Percentiles rank a stretch among this genome's conserved stretches.
Conservation (phyloP, 73 alveolate species). For the Paramecium primaurelia region DNA sequence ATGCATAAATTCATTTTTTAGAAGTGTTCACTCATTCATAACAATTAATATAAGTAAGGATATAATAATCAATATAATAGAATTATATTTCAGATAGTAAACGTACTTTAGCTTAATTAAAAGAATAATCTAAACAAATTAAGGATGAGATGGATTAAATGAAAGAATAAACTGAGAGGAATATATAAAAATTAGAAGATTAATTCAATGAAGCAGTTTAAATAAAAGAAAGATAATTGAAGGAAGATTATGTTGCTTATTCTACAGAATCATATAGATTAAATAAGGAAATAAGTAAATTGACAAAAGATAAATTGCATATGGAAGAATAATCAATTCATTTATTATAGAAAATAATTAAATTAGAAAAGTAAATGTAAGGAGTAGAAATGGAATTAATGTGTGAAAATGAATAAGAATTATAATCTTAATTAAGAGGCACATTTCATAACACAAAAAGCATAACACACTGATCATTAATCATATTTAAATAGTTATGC, state of each 20-base stretch:
- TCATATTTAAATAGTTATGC: constrained; percentile 19
- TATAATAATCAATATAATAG: not conserved
- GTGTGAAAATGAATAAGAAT: constrained; percentile 27
- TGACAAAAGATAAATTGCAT: constrained; percentile 12
- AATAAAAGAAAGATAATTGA: not conserved
- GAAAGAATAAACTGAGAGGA: not conserved
- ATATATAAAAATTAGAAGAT: not conserved
- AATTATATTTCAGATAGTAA: constrained; percentile 1
- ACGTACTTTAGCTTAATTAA: not conserved
- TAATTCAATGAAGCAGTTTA: not conserved
- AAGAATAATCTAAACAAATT: not conserved
- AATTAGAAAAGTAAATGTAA: not conserved
- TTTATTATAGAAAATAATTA: not conserved
- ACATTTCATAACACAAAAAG: constrained; percentile 27
- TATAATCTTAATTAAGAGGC: constrained; percentile 8
- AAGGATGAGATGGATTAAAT: constrained; percentile 10
- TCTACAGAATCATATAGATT: constrained; percentile 36
- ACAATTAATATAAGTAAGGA: not conserved
- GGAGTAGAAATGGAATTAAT: constrained; percentile 36
- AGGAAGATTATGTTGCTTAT: constrained; percentile 22
- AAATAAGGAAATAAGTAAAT: constrained; percentile 34
- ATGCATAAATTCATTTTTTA: constrained; percentile 35
- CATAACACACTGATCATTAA: constrained; percentile 28
- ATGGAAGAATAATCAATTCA: not conserved
- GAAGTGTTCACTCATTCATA: constrained; percentile 39